Evolutionary conservation across 495 filamentous ascomycete genomes (phyloP), one percentile per base, ranked within the genome.

Genomic region (Penicillium cinerascens): DNA sequence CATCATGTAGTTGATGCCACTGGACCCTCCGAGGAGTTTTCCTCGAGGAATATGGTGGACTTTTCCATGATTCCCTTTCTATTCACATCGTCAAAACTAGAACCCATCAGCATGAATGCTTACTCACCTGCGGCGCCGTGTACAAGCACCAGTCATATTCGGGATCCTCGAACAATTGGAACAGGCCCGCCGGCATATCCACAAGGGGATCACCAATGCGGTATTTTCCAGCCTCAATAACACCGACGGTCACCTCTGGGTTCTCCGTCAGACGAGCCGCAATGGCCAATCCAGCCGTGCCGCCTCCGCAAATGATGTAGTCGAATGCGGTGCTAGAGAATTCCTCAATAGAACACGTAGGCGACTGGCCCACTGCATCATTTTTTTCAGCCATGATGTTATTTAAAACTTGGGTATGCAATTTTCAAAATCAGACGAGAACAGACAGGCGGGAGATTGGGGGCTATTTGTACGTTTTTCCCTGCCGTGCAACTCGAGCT

Each of bases 81-180:
- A 47, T 6, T 48, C 25, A n/a, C n/a, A 16, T 16, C 36, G 36
- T 38, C 29, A 37, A 26, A 16, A 5, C 18, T 29, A 4, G n/a
- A 22, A 8, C 15, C 26, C 6, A 6, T 0, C 17, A 5, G 8
- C 38, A 16, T 5, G 2, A 6, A 18, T 15, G 22, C 21, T 4
- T 16, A 10, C 44, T 38, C 38, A 79, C 75, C 67, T 85, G 81
- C 4, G 81, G 81, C 8, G 68, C 62, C 0, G 80, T 79, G 17
- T 65, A 67, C 47, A 80, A 70, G 29, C 76, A 76, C 82, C 82
- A 86, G 53, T 83, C 82, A 56, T 79, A 82, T 20, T 80, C 72
- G 0, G 74, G 66, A 42, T 81, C 73, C 33, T 72, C 75, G 45
- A 76, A 72, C 27, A 74, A 64, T 7, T 64, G 72, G 1, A 63